A percentile compares a stretch with the other conserved stretches of the same genome.
phyloP scores from a whole-genome alignment of 2,329 filamentous ascomycete genomes.

The Fusarium secorum region DNA sequence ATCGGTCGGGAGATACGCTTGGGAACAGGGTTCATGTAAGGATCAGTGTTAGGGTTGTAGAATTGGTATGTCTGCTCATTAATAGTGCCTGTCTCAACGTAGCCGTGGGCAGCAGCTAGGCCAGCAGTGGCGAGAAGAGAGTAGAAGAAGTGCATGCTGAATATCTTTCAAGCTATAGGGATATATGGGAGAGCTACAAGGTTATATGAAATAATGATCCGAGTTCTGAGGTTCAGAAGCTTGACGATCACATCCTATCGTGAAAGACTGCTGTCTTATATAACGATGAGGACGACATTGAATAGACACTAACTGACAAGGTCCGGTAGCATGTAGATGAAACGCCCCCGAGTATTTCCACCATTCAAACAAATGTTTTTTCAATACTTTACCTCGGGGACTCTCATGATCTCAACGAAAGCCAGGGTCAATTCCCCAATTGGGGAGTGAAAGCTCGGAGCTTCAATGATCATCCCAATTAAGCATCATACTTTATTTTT shows the following conservation, averaged over 20 bases:
- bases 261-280: conserved; percentile 21
- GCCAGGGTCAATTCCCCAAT: conserved; percentile 5
- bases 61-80: conserved; percentile 47
- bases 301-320: background rate
- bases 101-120: conserved; percentile 58
- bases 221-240: background rate
- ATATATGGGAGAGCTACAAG: background rate
- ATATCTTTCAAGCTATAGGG: background rate
- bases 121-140: conserved; percentile 47
- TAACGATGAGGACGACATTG: background rate
- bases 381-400: conserved; percentile 2
- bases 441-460: conserved; percentile 17
- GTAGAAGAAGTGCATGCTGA: conserved; percentile 36
- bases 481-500: conserved; percentile 3
- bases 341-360: conserved; percentile 28
- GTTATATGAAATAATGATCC: background rate
- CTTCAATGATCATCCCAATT: conserved; percentile 16
- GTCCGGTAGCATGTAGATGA: conserved; percentile 13
- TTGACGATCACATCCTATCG: conserved; percentile 5
- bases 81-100: conserved; percentile 56
- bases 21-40: conserved; percentile 54
- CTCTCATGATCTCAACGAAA: conserved; percentile 4
- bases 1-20: conserved; percentile 65
- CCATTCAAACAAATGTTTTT: conserved; percentile 25
- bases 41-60: conserved; percentile 53